A percentile compares a stretch with the other conserved stretches of the same genome.
These are phyloP conservation scores for Podospora pseudocomata DNA, from an alignment of 495 filamentous ascomycete genomes.

Conservation along the genomic window DNA sequence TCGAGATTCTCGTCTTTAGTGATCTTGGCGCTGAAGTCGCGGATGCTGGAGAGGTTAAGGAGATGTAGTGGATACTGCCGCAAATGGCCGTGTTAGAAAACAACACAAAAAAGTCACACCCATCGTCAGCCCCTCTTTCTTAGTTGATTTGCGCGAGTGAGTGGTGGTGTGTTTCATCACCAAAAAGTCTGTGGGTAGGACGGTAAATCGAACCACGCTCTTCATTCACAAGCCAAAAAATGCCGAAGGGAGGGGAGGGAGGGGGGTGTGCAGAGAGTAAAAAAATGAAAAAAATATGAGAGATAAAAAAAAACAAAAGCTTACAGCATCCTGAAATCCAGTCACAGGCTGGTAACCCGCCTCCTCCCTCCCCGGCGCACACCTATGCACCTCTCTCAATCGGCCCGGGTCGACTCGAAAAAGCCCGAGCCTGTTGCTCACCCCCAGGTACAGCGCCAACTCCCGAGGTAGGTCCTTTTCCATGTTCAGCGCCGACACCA, in stretches of 20 bases:
- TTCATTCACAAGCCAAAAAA: not conserved
- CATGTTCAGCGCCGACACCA: slow-evolving; percentile 58
- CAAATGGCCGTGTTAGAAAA: not conserved
- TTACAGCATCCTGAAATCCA: slow-evolving; percentile 78
- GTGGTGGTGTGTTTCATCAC: not conserved
- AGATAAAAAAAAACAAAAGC: slow-evolving; percentile 16
- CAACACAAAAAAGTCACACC: not conserved
- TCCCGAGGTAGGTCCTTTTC: slow-evolving; percentile 46
- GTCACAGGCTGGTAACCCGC: slow-evolving; percentile 73
- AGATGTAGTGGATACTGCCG: slow-evolving; percentile 76
- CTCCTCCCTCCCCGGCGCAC: slow-evolving; percentile 64
- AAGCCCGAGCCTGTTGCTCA: slow-evolving; percentile 61
- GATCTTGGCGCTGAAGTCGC: slow-evolving; percentile 57
- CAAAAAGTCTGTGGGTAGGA: not conserved
- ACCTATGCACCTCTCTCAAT: slow-evolving; percentile 66
- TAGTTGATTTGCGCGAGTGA: too few relatives aligned
- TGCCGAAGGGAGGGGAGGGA: not conserved
- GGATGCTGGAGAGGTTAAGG: slow-evolving; percentile 69
- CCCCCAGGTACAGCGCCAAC: slow-evolving; percentile 58
- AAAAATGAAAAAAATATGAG: not conserved
- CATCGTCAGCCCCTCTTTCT: not conserved
- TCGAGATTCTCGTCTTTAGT: slow-evolving; percentile 39
- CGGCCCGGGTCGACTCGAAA: slow-evolving; percentile 65
- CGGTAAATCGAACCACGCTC: not conserved
- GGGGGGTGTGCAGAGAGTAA: too few relatives aligned